Conservation (phyloP, 805 yeast species). For the Jamesozyma rosinii region DNA sequence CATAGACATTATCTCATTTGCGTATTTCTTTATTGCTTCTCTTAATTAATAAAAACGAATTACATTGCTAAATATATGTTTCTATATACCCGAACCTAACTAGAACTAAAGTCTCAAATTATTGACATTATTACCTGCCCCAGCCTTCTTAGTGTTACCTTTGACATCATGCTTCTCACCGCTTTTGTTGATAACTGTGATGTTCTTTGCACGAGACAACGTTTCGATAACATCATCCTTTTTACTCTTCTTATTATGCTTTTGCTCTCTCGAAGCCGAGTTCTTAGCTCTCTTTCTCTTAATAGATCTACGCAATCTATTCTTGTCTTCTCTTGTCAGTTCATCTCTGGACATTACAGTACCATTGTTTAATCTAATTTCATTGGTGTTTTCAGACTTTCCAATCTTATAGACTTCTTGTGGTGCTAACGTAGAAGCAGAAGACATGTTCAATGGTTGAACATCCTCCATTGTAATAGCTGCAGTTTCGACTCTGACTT, state of each 20-base stretch:
- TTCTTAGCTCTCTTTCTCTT: constrained; percentile 67
- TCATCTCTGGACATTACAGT: constrained; percentile 74
- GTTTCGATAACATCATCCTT: constrained; percentile 61
- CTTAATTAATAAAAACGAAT: neutral
- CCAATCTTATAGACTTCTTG: constrained; percentile 72
- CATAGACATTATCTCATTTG: too few species aligned
- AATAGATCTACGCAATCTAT: constrained; percentile 74
- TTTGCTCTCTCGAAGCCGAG: constrained; percentile 25
- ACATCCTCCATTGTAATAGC: constrained; percentile 91
- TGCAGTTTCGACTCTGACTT: constrained; percentile 73
- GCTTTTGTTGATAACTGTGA: constrained; percentile 65
- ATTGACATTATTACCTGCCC: neutral
- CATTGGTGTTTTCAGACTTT: constrained; percentile 42
- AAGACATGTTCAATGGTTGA: constrained; percentile 76
- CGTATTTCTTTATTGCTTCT: too few species aligned
- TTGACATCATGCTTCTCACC: constrained; percentile 67
- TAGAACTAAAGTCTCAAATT: constrained; percentile 2
- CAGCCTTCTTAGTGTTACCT: constrained; percentile 47
- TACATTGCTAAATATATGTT: neutral
- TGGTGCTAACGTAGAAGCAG: constrained; percentile 76
- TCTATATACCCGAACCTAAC: neutral
- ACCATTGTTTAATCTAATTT: constrained; percentile 67
- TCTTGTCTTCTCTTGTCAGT: constrained; percentile 74
- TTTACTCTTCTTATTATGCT: constrained; percentile 40
- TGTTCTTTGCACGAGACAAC: constrained; percentile 60